These are phyloP conservation scores for Cystobasidium ongulense DNA, from an alignment of 768 basidiomycete genomes.

Conservation along the genomic window DNA sequence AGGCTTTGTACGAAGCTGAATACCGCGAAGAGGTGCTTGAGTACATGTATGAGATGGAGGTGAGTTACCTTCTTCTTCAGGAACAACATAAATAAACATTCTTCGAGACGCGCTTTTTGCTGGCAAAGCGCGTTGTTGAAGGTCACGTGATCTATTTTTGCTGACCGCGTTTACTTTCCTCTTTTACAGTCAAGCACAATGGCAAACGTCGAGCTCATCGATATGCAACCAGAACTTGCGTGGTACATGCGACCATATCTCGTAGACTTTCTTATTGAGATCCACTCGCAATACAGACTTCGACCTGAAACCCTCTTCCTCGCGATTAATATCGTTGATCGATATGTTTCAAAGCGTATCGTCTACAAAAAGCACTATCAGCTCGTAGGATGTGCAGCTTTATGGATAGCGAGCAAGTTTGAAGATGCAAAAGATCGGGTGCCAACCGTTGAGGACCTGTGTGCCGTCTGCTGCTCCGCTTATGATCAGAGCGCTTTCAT, in stretches of 20 bases:
- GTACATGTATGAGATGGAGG: slow-evolving; percentile 99
- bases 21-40: slow-evolving; percentile 83
- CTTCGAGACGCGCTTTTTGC: background rate
- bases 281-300: slow-evolving; percentile 93
- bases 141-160: slow-evolving; percentile 9
- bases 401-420: slow-evolving; percentile 99
- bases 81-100: background rate
- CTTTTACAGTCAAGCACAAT: slow-evolving; percentile 63
- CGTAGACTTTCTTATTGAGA: slow-evolving; percentile 96
- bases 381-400: slow-evolving; percentile 91
- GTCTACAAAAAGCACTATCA: slow-evolving; percentile 99
- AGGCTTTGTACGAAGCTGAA: slow-evolving; percentile 81
- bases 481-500: slow-evolving; percentile 97
- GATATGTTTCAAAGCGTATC: slow-evolving; percentile 95
- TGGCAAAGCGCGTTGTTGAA: background rate
- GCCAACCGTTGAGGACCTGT: slow-evolving; percentile 86
- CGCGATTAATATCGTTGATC: slow-evolving; percentile 96
- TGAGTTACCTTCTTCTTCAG: slow-evolving; percentile 49
- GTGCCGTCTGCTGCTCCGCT: slow-evolving; percentile 87
- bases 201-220: slow-evolving; percentile 91
- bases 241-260: slow-evolving; percentile 99
- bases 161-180: slow-evolving; percentile 36
- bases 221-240: slow-evolving; percentile 95
- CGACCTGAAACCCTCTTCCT: slow-evolving; percentile 98
- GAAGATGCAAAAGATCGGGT: slow-evolving; percentile 98